Evolutionary conservation across 2,329 filamentous ascomycete species (phyloP), one percentile per base, ranked within the genome.

Genomic region (Beauveria bassiana): DNA sequence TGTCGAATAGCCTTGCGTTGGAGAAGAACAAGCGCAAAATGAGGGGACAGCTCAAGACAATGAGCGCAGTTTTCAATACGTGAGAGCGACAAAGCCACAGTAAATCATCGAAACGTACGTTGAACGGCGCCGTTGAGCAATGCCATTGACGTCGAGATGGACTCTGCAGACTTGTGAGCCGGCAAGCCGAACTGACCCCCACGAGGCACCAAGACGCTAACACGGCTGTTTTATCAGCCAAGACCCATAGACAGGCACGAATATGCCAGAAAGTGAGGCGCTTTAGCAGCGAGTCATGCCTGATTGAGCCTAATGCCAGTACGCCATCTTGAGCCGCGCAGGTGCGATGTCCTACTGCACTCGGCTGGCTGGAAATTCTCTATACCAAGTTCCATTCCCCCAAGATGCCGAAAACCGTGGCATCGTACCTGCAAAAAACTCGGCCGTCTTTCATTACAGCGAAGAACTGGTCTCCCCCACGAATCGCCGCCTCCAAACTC

Each of bases 221-320:
- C 42, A 18, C 6, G 20, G 56, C 38, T 26, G 34, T 52, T 45
- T 46, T 59, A 46, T 52, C 58, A 40, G 42, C n/a, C 18, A 38
- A 38, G 57, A 59, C 56, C 56, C 56, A 45, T 59, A 43, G 16
- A 43, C 56, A 42, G 22, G 46, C 56, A 40, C 31, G 12, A 34
- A 38, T 49, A 31, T 22, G 38, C 52, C 52, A 52, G 45, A 24
- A 55, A 56, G 45, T 38, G 52, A 61, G 52, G 46, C 52, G 59
- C 38, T 24, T 43, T 43, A 18, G 46, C 22, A 40, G 52, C 59
- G 59, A 61, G 52, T 61, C 59, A 61, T 61, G 53, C 53, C 52
- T 52, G 16, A 57, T 57, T 38, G 5, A 45, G 52, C 38, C n/a
- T 45, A 53, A 52, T 14, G 24, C 2, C 22, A 16, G 43, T 42